phyloP scores from a whole-genome alignment of 176 grass and related monocot genomes.

The Aegilops tauschii region DNA sequence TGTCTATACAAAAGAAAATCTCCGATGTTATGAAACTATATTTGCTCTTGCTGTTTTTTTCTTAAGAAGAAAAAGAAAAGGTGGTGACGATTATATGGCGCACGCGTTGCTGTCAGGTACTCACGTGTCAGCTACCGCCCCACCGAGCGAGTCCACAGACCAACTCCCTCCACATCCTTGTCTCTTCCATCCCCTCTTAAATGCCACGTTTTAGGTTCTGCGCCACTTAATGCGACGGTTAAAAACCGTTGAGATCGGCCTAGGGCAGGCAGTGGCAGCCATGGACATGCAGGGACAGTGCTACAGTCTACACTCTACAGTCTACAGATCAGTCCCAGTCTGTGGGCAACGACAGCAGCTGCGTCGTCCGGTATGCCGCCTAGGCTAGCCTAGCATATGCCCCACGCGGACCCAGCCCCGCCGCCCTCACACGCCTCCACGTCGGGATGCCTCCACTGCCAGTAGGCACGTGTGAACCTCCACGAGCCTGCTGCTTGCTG shows the following conservation, averaged over 20 bases:
- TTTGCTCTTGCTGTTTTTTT: too few relatives aligned
- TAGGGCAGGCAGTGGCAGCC: neutral
- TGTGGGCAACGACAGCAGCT: neutral
- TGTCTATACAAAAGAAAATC: too few relatives aligned
- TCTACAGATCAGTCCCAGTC: neutral
- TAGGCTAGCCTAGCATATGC: neutral
- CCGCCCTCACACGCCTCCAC: neutral
- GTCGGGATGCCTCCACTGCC: neutral
- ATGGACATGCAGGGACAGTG: neutral
- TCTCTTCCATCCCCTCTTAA: neutral
- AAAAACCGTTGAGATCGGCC: slow-evolving; percentile 39
- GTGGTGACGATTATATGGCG: too few relatives aligned
- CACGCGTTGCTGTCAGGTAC: too few relatives aligned
- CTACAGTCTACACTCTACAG: neutral
- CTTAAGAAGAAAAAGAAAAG: too few relatives aligned
- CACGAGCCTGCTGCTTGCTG: neutral
- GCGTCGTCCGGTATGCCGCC: neutral
- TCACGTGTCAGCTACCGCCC: too few relatives aligned
- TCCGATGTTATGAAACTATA: too few relatives aligned
- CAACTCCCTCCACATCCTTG: neutral
- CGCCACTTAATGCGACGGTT: slow-evolving; percentile 28
- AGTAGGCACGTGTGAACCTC: neutral
- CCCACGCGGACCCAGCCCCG: too few relatives aligned
- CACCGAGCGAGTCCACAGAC: too few relatives aligned
- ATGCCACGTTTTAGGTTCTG: neutral